Evolutionary conservation across 1,284 basidiomycete species (phyloP), one percentile per base, ranked within the genome.

Genomic region (Sanghuangporus sanghuang): DNA sequence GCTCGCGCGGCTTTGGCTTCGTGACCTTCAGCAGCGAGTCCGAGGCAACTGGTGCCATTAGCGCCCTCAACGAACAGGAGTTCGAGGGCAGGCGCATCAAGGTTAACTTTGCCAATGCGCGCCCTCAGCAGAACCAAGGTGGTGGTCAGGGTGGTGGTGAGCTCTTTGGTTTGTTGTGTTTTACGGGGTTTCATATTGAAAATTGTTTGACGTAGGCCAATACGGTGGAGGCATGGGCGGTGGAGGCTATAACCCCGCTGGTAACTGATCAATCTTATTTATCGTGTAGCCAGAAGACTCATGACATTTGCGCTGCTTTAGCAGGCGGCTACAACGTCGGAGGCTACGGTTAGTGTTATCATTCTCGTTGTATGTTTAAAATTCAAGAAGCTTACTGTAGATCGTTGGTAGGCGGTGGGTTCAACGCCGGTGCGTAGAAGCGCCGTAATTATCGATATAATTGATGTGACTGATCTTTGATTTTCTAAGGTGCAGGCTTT

Each of bases 1-100:
- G 95, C 74, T 96, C 95, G 70, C 93, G 95, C 73, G 93, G 95
- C 74, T 98, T 98, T 76, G 95, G 95, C 67, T 97, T 97, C 77
- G 95, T 98, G 70, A 95, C 93, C 67, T 95, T 83, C 78, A 78
- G 78, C 71, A 74, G 72, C 44, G 36, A 70, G 7, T 67, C 74
- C 36, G 93, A 97, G 78, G 95, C 95, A 62, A 81, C 91, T 57
- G 81, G 81, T 66, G 95, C 95, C 62, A 96, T 97, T 74, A 69
- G 69, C 64, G 79, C 77, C 55, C 81, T 97, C 75, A 92, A 98
- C 79, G 96, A 98, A 75, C 86, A 92, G 71, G 93, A 96, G 72
- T 87, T 98, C 70, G 96, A 98, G 76, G 95, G 95, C 66, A 86
- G 96, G 70, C 86, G 92, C 70, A 89, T 98, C 74, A 90, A 91